phyloP scores from a whole-genome alignment of 306 rosid species.

The barrel medic (Medicago truncatula) region MtrunA17r5.0-ANR NC_053045.1:57146501-57147000 shows the following conservation, averaged over 20 bases:
- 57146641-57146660: no score
- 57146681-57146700: no score
- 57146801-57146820: constrained; percentile 48
- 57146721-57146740: no score
- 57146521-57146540: not conserved
- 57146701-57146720: no score
- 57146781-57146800: not conserved
- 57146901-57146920: constrained; percentile 43
- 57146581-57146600: not conserved
- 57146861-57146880: constrained; percentile 81
- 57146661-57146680: no score
- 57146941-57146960: constrained; percentile 68
- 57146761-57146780: no score
- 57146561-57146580: not conserved
- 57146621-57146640: no score
- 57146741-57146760: no score
- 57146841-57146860: constrained; percentile 59
- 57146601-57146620: no score
- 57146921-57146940: constrained; percentile 54
- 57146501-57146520: constrained; percentile 34
- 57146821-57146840: constrained; percentile 58
- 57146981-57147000: constrained; percentile 51
- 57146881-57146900: constrained; percentile 44
- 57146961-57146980: constrained; percentile 81
- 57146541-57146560: not conserved